phyloP scores from a whole-genome alignment of 768 basidiomycete species.

The Hericium coralloides region DNA sequence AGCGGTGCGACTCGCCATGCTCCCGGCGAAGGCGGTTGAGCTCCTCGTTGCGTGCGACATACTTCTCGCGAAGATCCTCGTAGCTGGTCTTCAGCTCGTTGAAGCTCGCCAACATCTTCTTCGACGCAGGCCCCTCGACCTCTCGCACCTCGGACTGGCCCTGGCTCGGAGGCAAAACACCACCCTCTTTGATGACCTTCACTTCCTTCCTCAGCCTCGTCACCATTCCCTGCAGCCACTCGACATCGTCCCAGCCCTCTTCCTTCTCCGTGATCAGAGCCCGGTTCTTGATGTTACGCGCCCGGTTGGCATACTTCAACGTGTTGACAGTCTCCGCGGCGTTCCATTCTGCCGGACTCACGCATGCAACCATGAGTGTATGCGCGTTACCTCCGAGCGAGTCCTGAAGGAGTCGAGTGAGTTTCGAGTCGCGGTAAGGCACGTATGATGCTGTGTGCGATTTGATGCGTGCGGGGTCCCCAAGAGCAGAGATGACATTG shows the following conservation, averaged over 20 bases:
- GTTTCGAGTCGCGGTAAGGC: constrained; percentile 97
- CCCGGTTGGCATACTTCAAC: constrained; percentile 94
- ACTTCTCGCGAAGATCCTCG: constrained; percentile 74
- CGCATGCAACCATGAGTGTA: constrained; percentile 98
- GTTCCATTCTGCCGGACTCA: constrained; percentile 95
- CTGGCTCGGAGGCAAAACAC: constrained; percentile 19
- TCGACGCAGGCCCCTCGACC: constrained; percentile 35
- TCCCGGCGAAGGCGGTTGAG: constrained; percentile 73
- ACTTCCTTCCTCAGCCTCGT: constrained; percentile 81
- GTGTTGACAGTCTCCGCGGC: constrained; percentile 89
- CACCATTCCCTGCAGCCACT: constrained; percentile 88
- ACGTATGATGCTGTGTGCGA: constrained; percentile 81
- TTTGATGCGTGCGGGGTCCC: constrained; percentile 84
- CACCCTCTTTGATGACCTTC: constrained; percentile 68
- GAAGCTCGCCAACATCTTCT: constrained; percentile 74
- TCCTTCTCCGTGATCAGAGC: constrained; percentile 90
- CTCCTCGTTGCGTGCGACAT: constrained; percentile 83
- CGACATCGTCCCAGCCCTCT: constrained; percentile 97
- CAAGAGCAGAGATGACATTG: constrained; percentile 96
- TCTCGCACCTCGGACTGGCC: constrained; percentile 3
- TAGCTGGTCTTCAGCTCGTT: constrained; percentile 80
- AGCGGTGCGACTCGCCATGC: constrained; percentile 64
- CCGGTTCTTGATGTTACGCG: constrained; percentile 93
- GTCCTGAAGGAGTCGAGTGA: constrained; percentile 92
- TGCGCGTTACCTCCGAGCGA: constrained; percentile 96